Evolutionary conservation across 371 early-diverging fungal genomes (phyloP).

Genomic region (Coemansia linderi): DNA sequence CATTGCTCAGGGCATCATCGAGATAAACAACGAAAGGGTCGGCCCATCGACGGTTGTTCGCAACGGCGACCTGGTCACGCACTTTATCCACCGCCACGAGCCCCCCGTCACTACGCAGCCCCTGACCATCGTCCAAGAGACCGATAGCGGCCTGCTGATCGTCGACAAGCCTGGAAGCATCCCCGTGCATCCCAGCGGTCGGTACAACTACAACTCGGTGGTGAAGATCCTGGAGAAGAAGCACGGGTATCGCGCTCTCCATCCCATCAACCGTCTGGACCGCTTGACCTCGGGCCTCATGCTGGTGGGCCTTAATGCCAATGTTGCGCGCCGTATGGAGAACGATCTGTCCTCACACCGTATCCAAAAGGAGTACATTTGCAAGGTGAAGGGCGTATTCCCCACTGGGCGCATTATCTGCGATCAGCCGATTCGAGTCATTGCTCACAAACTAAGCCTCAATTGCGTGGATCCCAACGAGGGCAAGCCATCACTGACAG

Average conservation of each 20-base stretch:
- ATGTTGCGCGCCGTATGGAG: slow-evolving; percentile 66
- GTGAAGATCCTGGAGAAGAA: slow-evolving; percentile 73
- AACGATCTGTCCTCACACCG: slow-evolving; percentile 63
- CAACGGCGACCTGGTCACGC: slow-evolving; percentile 76
- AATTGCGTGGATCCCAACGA: slow-evolving; percentile 72
- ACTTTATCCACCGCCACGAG: slow-evolving; percentile 91
- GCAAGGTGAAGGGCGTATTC: slow-evolving; percentile 84
- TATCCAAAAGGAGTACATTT: slow-evolving; percentile 85
- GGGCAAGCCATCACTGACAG: slow-evolving; percentile 80
- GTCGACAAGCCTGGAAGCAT: slow-evolving; percentile 89
- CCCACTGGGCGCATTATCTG: slow-evolving; percentile 72
- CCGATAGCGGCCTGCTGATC: slow-evolving; percentile 70
- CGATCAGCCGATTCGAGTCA: slow-evolving; percentile 77
- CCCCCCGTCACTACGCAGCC: slow-evolving; percentile 78
- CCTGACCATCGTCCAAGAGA: slow-evolving; percentile 63
- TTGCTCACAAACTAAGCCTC: slow-evolving; percentile 82
- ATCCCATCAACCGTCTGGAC: slow-evolving; percentile 87
- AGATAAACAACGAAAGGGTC: slow-evolving; percentile 69
- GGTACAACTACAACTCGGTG: slow-evolving; percentile 82
- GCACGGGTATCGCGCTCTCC: slow-evolving; percentile 64
- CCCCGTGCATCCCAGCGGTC: slow-evolving; percentile 82
- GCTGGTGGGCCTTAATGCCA: slow-evolving; percentile 71
- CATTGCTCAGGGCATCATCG: slow-evolving; percentile 76
- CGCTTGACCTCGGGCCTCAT: slow-evolving; percentile 90
- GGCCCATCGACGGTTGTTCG: slow-evolving; percentile 60